These are phyloP conservation scores for Xylariaceae sp. DNA, from an alignment of 2,329 filamentous ascomycete genomes.

Conservation along the genomic window DNA sequence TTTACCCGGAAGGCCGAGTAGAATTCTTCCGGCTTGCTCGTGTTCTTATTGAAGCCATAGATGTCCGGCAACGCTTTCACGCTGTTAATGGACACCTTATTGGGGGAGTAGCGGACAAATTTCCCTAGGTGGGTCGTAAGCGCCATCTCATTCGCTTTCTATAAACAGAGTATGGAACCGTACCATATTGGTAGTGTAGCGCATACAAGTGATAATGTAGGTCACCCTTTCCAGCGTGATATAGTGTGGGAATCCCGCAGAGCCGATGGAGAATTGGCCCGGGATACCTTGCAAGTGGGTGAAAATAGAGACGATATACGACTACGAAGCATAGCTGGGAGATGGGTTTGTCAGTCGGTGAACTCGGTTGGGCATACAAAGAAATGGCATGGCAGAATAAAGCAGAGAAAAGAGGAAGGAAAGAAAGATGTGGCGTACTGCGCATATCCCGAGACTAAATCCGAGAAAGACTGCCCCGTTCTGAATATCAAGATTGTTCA, in stretches of 20 bases:
- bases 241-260: neutral
- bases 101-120: slow-evolving; percentile 24
- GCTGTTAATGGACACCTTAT: slow-evolving; percentile 16
- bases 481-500: too few relatives aligned
- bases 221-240: neutral
- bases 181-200: neutral
- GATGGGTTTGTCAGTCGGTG: neutral
- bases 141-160: too few relatives aligned
- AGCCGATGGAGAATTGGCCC: neutral
- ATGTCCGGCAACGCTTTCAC: slow-evolving; percentile 15
- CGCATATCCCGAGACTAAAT: too few relatives aligned
- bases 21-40: slow-evolving; percentile 19
- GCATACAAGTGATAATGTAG: neutral
- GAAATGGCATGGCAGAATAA: too few relatives aligned
- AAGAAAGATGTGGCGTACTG: too few relatives aligned
- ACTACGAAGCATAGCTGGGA: neutral
- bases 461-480: too few relatives aligned
- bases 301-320: neutral
- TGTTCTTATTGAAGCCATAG: slow-evolving; percentile 23
- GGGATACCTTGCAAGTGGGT: neutral
- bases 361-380: too few relatives aligned
- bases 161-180: neutral
- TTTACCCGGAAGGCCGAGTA: slow-evolving; percentile 18
- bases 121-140: too few relatives aligned
- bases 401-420: too few relatives aligned